A percentile compares a stretch with the other conserved stretches of the same genome.
Evolutionary conservation across 371 early-diverging fungal species (phyloP).

Genomic region (Mortierella polycephala): DNA sequence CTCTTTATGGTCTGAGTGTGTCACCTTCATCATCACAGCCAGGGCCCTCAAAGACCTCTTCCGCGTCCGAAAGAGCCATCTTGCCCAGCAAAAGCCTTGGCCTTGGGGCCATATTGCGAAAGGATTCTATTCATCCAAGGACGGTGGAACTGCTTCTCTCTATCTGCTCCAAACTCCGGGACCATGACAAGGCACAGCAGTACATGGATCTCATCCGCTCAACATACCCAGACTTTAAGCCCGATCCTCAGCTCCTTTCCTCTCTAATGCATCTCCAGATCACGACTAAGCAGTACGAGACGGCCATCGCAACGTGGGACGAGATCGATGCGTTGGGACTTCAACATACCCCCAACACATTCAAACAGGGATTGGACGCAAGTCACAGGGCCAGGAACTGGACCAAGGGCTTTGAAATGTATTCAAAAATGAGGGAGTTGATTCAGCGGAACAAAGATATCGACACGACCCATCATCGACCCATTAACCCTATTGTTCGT

Average conservation of each 20-base stretch:
- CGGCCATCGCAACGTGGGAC: conserved; percentile 39
- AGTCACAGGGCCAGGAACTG: conserved; percentile 27
- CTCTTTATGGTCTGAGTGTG: conserved; percentile 28
- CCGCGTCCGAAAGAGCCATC: conserved; percentile 16
- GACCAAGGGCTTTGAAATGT: conserved; percentile 44
- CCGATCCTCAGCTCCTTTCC: conserved; percentile 37
- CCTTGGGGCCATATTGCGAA: conserved; percentile 13
- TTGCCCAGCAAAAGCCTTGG: conserved; percentile 35
- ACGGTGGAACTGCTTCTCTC: conserved; percentile 42
- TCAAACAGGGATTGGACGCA: conserved; percentile 41
- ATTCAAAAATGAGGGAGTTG: conserved; percentile 13
- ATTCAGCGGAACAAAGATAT: conserved; percentile 14
- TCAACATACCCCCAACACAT: conserved; percentile 36
- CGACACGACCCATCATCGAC: conserved; percentile 1
- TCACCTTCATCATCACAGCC: neutral
- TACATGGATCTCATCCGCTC: conserved; percentile 25
- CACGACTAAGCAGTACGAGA: conserved; percentile 27
- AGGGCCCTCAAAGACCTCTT: neutral
- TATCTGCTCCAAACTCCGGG: conserved; percentile 31
- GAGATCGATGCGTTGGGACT: conserved; percentile 14
- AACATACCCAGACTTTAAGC: conserved; percentile 29
- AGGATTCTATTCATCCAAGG: conserved; percentile 28
- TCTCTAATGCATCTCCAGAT: conserved; percentile 35
- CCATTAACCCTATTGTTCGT: conserved; percentile 18
- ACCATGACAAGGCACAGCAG: conserved; percentile 18